phyloP scores from a whole-genome alignment of 208 protist genomes.

The Trypanosoma congolense region DNA sequence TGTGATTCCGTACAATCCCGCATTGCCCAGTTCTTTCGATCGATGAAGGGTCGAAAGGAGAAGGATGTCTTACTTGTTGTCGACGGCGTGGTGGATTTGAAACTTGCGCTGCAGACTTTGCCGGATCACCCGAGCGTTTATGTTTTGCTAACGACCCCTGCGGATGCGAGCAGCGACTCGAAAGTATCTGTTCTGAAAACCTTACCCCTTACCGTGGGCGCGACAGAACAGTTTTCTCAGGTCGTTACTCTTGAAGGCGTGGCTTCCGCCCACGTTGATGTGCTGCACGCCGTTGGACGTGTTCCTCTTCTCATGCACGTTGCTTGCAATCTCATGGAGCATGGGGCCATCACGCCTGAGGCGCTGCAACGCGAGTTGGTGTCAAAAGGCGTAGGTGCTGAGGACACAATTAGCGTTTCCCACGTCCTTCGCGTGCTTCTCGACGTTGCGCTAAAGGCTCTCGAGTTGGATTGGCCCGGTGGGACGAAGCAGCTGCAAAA shows the following conservation, averaged over 20 bases:
- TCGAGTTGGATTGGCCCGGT: slow-evolving; percentile 33
- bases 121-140: slow-evolving; percentile 65
- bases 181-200: slow-evolving; percentile 29
- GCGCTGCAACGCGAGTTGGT: slow-evolving; percentile 27
- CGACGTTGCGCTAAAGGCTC: slow-evolving; percentile 33
- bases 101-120: slow-evolving; percentile 24
- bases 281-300: slow-evolving; percentile 35
- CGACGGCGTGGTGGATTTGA: slow-evolving; percentile 52
- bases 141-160: slow-evolving; percentile 55
- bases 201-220: slow-evolving; percentile 30
- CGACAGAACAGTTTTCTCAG: slow-evolving; percentile 28
- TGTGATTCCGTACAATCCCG: slow-evolving; percentile 23
- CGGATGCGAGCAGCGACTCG: slow-evolving; percentile 12
- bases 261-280: slow-evolving; percentile 8
- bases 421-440: slow-evolving; percentile 41
- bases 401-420: slow-evolving; percentile 60
- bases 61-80: slow-evolving; percentile 77
- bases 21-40: slow-evolving; percentile 59
- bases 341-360: slow-evolving; percentile 20
- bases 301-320: slow-evolving; percentile 75
- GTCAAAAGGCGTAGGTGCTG: slow-evolving; percentile 22
- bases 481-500: slow-evolving; percentile 30
- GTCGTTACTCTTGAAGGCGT: slow-evolving; percentile 23
- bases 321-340: slow-evolving; percentile 38
- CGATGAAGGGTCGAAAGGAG: slow-evolving; percentile 72